These are phyloP conservation scores for Chlorella sp. DNA, from an alignment of 139 green algal species.

Conservation along the genomic window DNA sequence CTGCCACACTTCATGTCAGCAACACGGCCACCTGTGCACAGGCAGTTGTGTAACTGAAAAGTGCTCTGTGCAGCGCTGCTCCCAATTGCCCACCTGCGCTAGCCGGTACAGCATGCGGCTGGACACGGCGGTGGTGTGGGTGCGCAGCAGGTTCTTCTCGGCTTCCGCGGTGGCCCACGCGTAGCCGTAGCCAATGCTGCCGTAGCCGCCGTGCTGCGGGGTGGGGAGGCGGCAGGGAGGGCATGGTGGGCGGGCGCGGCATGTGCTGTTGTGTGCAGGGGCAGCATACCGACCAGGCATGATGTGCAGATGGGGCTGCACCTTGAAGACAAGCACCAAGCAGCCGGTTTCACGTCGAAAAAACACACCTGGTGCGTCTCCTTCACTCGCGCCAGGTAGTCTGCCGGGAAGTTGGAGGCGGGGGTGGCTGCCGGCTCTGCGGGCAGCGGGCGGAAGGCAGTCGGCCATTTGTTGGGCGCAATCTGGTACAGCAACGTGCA, in stretches of 20 bases:
- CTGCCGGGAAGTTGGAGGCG: constrained; percentile 60
- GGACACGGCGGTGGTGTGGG: constrained; percentile 98
- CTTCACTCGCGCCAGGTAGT: constrained; percentile 92
- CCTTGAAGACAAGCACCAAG: too few species aligned
- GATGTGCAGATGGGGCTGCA: too few species aligned
- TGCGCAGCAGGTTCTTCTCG: constrained; percentile 98
- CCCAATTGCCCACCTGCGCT: constrained; percentile 59
- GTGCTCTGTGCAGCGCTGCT: too few species aligned
- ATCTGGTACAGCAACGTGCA: too few species aligned
- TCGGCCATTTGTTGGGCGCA: too few species aligned
- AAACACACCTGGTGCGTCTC: constrained; percentile 71
- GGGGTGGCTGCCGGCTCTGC: constrained; percentile 74
- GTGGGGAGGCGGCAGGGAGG: neutral
- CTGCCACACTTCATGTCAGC: too few species aligned
- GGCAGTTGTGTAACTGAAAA: neutral
- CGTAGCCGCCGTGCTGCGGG: constrained; percentile 75
- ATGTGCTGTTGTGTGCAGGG: neutral
- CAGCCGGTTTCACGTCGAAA: too few species aligned
- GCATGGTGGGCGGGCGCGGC: too few species aligned
- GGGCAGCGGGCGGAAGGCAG: neutral
- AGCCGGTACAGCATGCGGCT: constrained; percentile 96
- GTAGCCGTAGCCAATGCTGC: constrained; percentile 91
- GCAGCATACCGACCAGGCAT: too few species aligned
- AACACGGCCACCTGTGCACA: neutral
- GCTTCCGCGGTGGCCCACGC: constrained; percentile 91